These are phyloP conservation scores for Rubia yunnanensis DNA, from an alignment of 257 asterid species.

Conservation along the genomic window DNA sequence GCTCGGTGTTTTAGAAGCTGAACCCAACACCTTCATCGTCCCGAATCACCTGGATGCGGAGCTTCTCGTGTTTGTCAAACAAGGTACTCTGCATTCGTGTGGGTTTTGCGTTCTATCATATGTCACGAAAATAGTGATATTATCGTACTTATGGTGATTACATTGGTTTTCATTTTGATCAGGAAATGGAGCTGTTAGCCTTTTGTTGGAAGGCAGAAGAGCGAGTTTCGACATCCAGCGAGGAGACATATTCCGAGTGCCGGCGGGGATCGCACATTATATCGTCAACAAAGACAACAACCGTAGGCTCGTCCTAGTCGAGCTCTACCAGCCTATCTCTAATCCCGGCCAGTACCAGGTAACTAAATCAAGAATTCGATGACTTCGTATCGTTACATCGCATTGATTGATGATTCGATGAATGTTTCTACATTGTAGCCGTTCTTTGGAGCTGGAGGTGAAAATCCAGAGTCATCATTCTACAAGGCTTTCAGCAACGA, in stretches of 20 bases:
- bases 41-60: constrained; percentile 74
- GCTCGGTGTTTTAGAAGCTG: constrained; percentile 41
- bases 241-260: constrained; percentile 50
- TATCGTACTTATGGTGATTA: too few species aligned
- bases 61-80: constrained; percentile 27
- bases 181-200: constrained; percentile 52
- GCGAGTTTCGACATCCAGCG: constrained; percentile 41
- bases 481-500: constrained; percentile 45
- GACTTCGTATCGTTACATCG: too few species aligned
- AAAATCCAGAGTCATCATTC: constrained; percentile 1
- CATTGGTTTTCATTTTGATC: neutral
- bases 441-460: neutral
- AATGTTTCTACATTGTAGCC: neutral
- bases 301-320: constrained; percentile 31
- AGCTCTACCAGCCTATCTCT: constrained; percentile 41
- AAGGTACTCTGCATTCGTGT: neutral
- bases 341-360: constrained; percentile 48
- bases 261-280: constrained; percentile 45
- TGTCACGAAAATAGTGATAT: too few species aligned
- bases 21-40: constrained; percentile 52
- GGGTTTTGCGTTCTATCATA: too few species aligned
- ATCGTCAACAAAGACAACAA: constrained; percentile 41
- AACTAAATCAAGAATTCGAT: neutral
- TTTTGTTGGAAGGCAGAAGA: constrained; percentile 28
- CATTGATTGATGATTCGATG: too few species aligned